Base-by-base conservation (phyloP, 306 rosid genomes). In the Gillenia trifoliata region DNA sequence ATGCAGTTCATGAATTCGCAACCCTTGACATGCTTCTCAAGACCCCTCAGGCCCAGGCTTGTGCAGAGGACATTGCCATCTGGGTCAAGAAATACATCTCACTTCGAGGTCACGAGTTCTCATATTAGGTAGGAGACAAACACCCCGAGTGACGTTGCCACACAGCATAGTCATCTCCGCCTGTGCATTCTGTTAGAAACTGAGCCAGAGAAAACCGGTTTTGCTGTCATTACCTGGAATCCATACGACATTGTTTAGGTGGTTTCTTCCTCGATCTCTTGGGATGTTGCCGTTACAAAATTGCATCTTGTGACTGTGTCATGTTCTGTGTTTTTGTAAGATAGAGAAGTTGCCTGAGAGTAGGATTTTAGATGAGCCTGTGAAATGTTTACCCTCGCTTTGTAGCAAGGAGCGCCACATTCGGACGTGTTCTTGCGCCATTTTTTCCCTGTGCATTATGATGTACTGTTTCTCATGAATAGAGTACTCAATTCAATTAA, bases 81-180 rank as follows among this genome's bases (percentile, higher is more conserved):
- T 94, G 99, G 99, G 95, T 88, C 70, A 86, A 94, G 84, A 94
- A 94, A 71, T 92, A 88, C 77, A 92, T 92, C 75, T 94, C 97
- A 61, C 88, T 90, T 66, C 86, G 96, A 79, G 97, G 99, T 75
- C 96, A 94, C 22, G 97, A 94, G 77, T 92, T 94, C 84, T 94
- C 99, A 59, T 94, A 94, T 80, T 94, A 81, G 84, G 78, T 70
- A 66, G 78, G 82, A 68, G 77, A 69, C 45, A 43, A 49, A 70
- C 56, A 65, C 52, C 73, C 56, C 56, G 11, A 81, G 20, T 34
- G 72, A 73, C 64, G 74, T 75, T 62, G 75, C 74, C 16, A 13
- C 67, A 41, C 49, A 25, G 59, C 84, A 77, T 72, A 69, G 71
- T 67, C 68, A 40, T 59, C 36, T 50, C 33, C 15, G 13, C 80